Evolutionary conservation across 805 yeast species (phyloP), one percentile per base, ranked within the genome.

Genomic region (Yarrowia sp.): DNA sequence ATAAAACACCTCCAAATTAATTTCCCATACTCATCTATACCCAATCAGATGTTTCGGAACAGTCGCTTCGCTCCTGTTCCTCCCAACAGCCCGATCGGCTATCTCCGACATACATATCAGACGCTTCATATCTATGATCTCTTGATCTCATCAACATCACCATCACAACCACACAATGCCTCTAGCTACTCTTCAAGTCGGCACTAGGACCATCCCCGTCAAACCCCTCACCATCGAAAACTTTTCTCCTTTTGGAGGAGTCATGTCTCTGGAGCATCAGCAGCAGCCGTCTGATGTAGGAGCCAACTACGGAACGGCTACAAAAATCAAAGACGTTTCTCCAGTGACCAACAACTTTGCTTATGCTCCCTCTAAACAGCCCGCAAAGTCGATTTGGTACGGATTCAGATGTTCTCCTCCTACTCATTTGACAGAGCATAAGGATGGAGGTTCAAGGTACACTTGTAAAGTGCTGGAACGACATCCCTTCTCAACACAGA

Each of bases 261-360:
- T 90, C 10, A 83, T 92, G 47, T 88, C 95, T 32, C 89, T 96
- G 3, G 84, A 83, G 66, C 89, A 90, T 70, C 96, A 90, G 74
- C 78, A 89, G 33, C 72, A 75, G 41, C 72, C 81, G 0, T 77
- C 80, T 58, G 72, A 74, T 42, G 73, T 82, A 5, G 76, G 82
- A 18, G 98, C 97, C 4, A 92, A 92, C 76, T 92, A 92, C 72
- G 98, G 98, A n/a, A 92, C 98, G 1, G 98, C 98, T 1, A 79
- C 83, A 5, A 92, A 92, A 71, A 74, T 90, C 51, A 84, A 83
- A 67, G 81, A 86, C 67, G 95, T 92, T 4, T 86, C 95, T 1
- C 87, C 90, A 1, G 79, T 89, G 3, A 76, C 75, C 4, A 87
- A 87, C 73, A 76, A 79, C 51, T 89, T 80, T 69, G 68, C 65